These are phyloP conservation scores for Fusarium nelsonii DNA, from an alignment of 2,329 filamentous ascomycete genomes.

Conservation along the genomic window DNA sequence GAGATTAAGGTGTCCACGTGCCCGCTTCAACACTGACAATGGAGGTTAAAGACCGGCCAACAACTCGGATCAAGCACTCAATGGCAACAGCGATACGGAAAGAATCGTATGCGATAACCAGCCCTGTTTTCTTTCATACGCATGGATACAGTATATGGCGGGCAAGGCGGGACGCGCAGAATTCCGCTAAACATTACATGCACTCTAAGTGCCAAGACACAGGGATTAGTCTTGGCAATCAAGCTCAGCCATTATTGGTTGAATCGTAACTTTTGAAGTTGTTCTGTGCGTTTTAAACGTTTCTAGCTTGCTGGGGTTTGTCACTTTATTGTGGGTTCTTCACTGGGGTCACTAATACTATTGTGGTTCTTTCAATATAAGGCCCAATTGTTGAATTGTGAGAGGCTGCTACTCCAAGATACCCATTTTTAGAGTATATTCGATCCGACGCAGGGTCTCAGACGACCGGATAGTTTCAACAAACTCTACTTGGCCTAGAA, in stretches of 20 bases:
- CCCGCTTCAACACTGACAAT: accelerated
- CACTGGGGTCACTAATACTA: not conserved
- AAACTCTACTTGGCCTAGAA: not conserved
- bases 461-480: not conserved
- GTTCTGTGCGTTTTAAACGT: not conserved
- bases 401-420: not conserved
- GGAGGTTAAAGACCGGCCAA: not conserved
- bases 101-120: not conserved
- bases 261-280: constrained; percentile 14
- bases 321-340: not conserved
- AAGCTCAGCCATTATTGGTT: not conserved
- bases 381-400: not conserved
- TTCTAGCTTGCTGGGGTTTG: not conserved
- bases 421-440: not conserved
- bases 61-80: not conserved
- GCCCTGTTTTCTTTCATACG: not conserved
- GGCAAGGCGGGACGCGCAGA: not conserved
- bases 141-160: not conserved
- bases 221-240: not conserved
- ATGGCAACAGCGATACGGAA: not conserved
- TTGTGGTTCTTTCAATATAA: not conserved
- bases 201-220: not conserved
- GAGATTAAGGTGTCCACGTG: not conserved
- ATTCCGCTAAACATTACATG: not conserved
- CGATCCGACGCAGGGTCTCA: not conserved